A percentile compares a stretch with the other conserved stretches of the same genome.
phyloP scores from a whole-genome alignment of 257 asterid species.

The Nicotiana undulata region DNA sequence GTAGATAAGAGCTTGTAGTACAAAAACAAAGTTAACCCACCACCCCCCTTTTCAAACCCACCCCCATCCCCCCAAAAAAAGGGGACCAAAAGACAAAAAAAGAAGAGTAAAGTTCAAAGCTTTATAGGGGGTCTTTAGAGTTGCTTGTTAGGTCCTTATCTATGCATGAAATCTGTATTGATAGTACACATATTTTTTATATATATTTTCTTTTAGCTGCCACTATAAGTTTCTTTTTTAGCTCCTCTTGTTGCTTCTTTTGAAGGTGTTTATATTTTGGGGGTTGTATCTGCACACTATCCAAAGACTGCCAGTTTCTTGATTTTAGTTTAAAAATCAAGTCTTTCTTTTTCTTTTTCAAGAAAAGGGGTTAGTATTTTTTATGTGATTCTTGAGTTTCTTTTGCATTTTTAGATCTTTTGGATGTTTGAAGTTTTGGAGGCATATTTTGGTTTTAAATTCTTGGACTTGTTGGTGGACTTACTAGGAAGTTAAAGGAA shows the following conservation, averaged over 20 bases:
- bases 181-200: not conserved
- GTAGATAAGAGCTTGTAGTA: slow-evolving; percentile 9
- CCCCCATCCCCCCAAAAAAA: not conserved
- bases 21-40: slow-evolving; percentile 4
- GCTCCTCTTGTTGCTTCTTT: slow-evolving; percentile 1
- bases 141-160: slow-evolving; percentile 4
- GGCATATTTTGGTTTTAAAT: not conserved
- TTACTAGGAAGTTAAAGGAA: not conserved
- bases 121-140: slow-evolving; percentile 4
- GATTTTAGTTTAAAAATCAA: slow-evolving; percentile 11
- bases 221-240: not conserved
- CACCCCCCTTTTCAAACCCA: too few species aligned
- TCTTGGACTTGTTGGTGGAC: not conserved
- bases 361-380: slow-evolving; percentile 6
- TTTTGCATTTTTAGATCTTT: slow-evolving; percentile 15
- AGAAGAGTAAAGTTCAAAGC: slow-evolving; percentile 1
- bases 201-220: not conserved
- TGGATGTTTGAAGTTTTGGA: slow-evolving; percentile 6
- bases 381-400: not conserved
- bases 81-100: not conserved
- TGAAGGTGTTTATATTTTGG: not conserved
- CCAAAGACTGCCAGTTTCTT: slow-evolving; percentile 24
- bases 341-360: not conserved
- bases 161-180: slow-evolving; percentile 8
- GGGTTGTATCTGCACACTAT: not conserved